Percentiles rank a stretch among this genome's conserved stretches.
phyloP scores from a whole-genome alignment of 2,329 filamentous ascomycete species.

The Fonsecaea nubica region DNA sequence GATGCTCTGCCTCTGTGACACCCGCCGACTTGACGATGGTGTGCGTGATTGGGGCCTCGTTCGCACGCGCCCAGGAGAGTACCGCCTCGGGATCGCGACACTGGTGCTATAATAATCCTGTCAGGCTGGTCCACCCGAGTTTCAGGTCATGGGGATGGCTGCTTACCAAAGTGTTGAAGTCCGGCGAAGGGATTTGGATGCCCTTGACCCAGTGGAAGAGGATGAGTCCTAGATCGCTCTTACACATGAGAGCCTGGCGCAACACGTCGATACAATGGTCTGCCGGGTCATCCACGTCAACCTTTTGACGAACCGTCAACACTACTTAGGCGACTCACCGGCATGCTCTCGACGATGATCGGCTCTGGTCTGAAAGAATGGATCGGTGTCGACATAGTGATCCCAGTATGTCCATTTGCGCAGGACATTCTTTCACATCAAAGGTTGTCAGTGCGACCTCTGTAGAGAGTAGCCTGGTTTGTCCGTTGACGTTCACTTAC shows the following conservation, averaged over 20 bases:
- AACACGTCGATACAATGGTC: slow-evolving; percentile 18
- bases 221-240: slow-evolving; percentile 9
- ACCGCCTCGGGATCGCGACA: slow-evolving; percentile 12
- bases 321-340: neutral
- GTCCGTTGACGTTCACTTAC: neutral
- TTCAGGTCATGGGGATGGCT: neutral
- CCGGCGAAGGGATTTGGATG: slow-evolving; percentile 10
- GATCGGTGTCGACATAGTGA: slow-evolving; percentile 13
- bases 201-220: slow-evolving; percentile 6
- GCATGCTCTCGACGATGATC: slow-evolving; percentile 13
- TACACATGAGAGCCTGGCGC: slow-evolving; percentile 18
- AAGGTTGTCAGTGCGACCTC: too few species aligned
- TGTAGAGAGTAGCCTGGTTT: too few species aligned
- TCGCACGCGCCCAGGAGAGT: slow-evolving; percentile 7
- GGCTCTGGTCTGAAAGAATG: slow-evolving; percentile 6
- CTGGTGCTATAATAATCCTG: neutral
- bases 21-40: neutral
- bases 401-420: slow-evolving; percentile 16
- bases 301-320: too few species aligned
- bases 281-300: too few species aligned
- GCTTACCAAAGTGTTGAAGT: slow-evolving; percentile 11
- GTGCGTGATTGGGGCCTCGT: slow-evolving; percentile 1
- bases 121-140: too few species aligned
- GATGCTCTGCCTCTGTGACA: slow-evolving; percentile 13
- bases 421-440: slow-evolving; percentile 9